A percentile compares a stretch with the other conserved stretches of the same genome.
Conservation (phyloP, 2,329 filamentous ascomycete genomes). For the Penicillium sp. region DNA sequence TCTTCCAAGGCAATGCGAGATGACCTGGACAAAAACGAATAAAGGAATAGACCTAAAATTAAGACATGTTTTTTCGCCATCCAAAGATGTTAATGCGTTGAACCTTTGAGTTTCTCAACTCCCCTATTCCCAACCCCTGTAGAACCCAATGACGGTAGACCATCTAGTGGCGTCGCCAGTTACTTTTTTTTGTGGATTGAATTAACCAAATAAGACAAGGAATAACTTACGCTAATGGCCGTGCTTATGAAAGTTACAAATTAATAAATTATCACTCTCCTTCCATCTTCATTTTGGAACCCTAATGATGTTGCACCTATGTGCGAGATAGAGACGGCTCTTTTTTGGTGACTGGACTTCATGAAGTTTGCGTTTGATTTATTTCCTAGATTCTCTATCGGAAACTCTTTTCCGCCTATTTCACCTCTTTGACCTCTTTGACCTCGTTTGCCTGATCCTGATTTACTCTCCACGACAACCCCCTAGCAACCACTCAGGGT, state of each 20-base stretch:
- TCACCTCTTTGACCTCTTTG: background rate
- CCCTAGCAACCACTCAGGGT: background rate
- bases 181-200: background rate
- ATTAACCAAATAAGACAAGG: background rate
- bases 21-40: too few species aligned
- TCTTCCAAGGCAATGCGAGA: too few species aligned
- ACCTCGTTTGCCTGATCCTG: background rate
- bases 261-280: background rate
- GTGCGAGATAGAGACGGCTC: conserved; percentile 4
- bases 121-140: background rate
- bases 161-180: background rate
- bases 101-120: background rate
- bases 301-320: background rate
- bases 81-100: background rate
- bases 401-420: background rate
- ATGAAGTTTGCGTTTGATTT: background rate
- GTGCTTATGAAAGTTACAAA: background rate
- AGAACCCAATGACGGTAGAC: background rate
- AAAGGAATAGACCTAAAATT: too few species aligned
- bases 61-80: background rate
- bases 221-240: background rate
- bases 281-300: background rate
- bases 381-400: background rate
- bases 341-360: background rate
- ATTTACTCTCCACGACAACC: background rate